These are phyloP conservation scores for Coniferiporia weirii DNA, from an alignment of 1,284 basidiomycete genomes.

Conservation along the genomic window DNA sequence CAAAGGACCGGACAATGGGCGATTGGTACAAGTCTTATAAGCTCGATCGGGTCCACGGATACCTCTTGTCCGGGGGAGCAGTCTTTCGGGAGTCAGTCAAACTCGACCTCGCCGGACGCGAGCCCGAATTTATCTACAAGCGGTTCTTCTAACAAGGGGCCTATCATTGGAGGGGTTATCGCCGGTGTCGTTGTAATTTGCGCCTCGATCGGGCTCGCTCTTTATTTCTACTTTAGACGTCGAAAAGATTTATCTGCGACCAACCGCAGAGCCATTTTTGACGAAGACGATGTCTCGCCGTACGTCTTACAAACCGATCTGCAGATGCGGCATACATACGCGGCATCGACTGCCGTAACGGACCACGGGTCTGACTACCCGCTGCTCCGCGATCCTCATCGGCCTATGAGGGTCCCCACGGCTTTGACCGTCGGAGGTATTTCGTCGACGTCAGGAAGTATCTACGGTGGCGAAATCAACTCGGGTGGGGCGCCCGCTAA, in stretches of 20 bases:
- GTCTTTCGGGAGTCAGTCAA: conserved; percentile 8
- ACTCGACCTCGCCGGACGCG: neutral
- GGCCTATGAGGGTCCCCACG: neutral
- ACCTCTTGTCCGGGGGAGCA: conserved; percentile 11
- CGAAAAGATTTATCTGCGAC: conserved; percentile 8
- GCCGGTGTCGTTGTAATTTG: neutral
- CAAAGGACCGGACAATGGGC: conserved; percentile 13
- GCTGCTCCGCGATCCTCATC: conserved; percentile 4
- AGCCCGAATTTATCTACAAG: neutral
- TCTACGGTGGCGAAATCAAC: neutral
- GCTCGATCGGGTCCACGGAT: conserved; percentile 10
- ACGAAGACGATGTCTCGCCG: conserved; percentile 11
- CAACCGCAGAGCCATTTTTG: neutral
- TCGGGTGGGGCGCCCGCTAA: neutral
- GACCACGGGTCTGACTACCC: neutral
- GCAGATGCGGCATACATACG: neutral
- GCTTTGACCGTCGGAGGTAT: neutral
- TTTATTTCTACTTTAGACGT: conserved; percentile 6
- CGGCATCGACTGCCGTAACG: neutral
- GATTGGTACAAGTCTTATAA: conserved; percentile 8
- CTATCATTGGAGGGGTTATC: conserved; percentile 8
- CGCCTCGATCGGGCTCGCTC: neutral
- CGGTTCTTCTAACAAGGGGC: conserved; percentile 3
- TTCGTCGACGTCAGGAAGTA: conserved; percentile 3
- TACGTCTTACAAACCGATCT: conserved; percentile 1